phyloP scores from a whole-genome alignment of 202 grass and related monocot species.

The Elaeis oleifera region DNA sequence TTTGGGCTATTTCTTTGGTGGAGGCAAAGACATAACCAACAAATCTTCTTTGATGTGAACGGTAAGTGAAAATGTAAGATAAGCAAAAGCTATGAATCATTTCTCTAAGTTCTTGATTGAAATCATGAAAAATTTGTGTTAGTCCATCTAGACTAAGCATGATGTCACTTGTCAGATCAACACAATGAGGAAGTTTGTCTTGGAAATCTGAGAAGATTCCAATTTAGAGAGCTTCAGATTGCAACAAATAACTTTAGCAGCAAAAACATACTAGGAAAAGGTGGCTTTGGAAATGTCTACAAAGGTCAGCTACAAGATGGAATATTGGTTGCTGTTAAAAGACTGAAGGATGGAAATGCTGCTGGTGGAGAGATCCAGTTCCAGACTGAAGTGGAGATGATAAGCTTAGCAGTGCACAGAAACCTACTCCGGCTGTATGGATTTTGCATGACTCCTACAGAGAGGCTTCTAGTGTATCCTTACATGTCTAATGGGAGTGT shows the following conservation, averaged over 20 bases:
- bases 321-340: conserved; percentile 61
- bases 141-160: neutral
- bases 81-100: neutral
- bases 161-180: conserved; percentile 35
- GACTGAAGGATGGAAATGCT: conserved; percentile 69
- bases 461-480: conserved; percentile 82
- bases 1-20: conserved; percentile 52
- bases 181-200: conserved; percentile 49
- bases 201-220: conserved; percentile 65
- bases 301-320: conserved; percentile 54
- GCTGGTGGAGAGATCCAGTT: conserved; percentile 65
- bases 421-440: conserved; percentile 68
- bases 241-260: conserved; percentile 80
- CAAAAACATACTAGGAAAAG: conserved; percentile 75
- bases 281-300: conserved; percentile 76
- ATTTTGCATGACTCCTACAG: conserved; percentile 62
- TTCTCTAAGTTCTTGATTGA: neutral
- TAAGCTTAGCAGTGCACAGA: conserved; percentile 74
- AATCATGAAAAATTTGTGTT: neutral
- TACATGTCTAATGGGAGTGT: conserved; percentile 92
- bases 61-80: conserved; percentile 32
- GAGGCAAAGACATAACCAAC: conserved; percentile 33
- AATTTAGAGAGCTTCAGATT: conserved; percentile 71
- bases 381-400: conserved; percentile 85
- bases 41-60: conserved; percentile 42